Evolutionary conservation across 2,329 filamentous ascomycete species (phyloP).

Genomic region (Arthrobotrys megalospora): DNA sequence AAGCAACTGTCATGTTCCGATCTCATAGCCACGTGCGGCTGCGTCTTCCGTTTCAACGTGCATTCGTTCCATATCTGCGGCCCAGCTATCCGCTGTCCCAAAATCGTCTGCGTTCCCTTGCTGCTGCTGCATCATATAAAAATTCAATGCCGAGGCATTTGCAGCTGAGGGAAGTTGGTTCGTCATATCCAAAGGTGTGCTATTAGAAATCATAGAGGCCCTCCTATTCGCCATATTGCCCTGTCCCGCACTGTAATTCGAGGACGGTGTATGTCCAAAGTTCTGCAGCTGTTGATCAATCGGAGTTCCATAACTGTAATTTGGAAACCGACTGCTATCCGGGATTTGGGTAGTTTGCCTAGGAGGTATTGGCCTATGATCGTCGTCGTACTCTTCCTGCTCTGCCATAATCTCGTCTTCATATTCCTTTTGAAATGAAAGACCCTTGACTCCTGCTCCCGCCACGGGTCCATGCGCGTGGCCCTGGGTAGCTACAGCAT

Average conservation of each 20-base stretch:
- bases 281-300: slow-evolving; percentile 58
- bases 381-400: slow-evolving; percentile 56
- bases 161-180: slow-evolving; percentile 34
- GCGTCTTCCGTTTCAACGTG: slow-evolving; percentile 57
- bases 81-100: slow-evolving; percentile 43
- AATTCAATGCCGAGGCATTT: slow-evolving; percentile 41
- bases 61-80: slow-evolving; percentile 56
- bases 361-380: slow-evolving; percentile 21
- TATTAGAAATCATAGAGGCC: slow-evolving; percentile 55
- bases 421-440: slow-evolving; percentile 60
- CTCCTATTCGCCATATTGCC: slow-evolving; percentile 45
- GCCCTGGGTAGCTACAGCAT: not conserved
- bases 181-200: slow-evolving; percentile 46
- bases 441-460: slow-evolving; percentile 46
- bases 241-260: slow-evolving; percentile 48
- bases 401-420: slow-evolving; percentile 59
- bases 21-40: slow-evolving; percentile 52
- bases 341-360: slow-evolving; percentile 51
- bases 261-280: slow-evolving; percentile 53
- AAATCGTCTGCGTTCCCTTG: slow-evolving; percentile 41
- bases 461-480: not conserved
- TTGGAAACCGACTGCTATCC: slow-evolving; percentile 57
- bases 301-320: slow-evolving; percentile 58
- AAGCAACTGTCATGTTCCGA: slow-evolving; percentile 49
- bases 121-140: slow-evolving; percentile 60